These are phyloP conservation scores for Syzygium jambos DNA, from an alignment of 345 rosid genomes.

Conservation along the genomic window DNA sequence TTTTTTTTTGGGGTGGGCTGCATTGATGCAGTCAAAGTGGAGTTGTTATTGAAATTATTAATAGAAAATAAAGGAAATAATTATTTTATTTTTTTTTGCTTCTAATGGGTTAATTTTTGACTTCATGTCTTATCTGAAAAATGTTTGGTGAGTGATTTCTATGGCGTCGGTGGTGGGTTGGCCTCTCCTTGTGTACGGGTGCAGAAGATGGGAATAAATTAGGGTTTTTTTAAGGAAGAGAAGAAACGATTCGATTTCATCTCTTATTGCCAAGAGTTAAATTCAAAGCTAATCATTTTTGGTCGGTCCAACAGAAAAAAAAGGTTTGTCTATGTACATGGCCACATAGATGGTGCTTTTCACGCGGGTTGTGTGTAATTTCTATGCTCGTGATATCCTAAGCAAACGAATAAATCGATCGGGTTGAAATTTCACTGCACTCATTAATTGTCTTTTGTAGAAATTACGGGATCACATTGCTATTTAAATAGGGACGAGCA, in stretches of 20 bases:
- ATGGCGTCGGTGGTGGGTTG: not conserved
- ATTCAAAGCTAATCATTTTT: not conserved
- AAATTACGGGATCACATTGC: not conserved
- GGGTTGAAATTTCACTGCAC: not conserved
- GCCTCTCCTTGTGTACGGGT: not conserved
- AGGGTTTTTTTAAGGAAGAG: not conserved
- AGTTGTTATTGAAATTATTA: not conserved
- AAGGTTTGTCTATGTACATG: not conserved
- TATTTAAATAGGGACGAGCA: too few species aligned
- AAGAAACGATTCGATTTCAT: not conserved
- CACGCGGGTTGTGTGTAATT: not conserved
- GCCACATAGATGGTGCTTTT: not conserved
- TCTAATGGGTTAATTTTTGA: not conserved
- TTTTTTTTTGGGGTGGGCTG: not conserved
- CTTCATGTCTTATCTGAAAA: not conserved
- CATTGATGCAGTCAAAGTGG: not conserved
- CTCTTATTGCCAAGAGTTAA: not conserved
- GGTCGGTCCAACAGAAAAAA: not conserved
- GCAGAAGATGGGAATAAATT: not conserved
- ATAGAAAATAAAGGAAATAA: not conserved
- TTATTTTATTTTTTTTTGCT: not conserved
- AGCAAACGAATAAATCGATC: not conserved
- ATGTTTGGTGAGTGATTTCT: not conserved
- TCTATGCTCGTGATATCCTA: not conserved
- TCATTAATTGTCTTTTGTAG: not conserved